A percentile compares a stretch with the other conserved stretches of the same genome.
These are phyloP conservation scores for Dinochytrium kinnereticum DNA, from an alignment of 371 early-diverging fungal genomes.

Conservation along the genomic window DNA sequence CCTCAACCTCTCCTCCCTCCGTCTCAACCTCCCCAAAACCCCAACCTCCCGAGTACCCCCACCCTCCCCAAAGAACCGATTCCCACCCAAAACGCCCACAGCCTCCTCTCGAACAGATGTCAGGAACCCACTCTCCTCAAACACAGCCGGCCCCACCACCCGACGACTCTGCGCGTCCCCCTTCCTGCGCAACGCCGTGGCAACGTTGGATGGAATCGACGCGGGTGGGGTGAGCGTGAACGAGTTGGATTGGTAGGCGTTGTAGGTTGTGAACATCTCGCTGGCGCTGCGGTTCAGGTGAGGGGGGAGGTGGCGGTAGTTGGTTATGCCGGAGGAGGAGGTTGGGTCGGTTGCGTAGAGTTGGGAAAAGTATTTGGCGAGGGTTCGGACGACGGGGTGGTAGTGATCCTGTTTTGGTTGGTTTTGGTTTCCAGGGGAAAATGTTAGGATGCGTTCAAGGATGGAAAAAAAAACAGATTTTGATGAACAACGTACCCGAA, in stretches of 20 bases:
- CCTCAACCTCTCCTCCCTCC: conserved; percentile 28
- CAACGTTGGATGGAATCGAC: conserved; percentile 19
- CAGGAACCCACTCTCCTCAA: conserved; percentile 25
- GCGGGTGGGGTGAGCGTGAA: conserved; percentile 25
- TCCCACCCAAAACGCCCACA: background rate
- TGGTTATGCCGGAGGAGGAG: conserved; percentile 3
- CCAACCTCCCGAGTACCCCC: background rate
- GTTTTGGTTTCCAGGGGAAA: too few relatives aligned
- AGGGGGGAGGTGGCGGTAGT: conserved; percentile 23
- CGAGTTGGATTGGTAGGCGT: conserved; percentile 2
- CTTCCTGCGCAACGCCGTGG: conserved; percentile 17
- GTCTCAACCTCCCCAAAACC: conserved; percentile 7
- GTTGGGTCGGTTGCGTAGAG: background rate
- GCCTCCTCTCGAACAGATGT: conserved; percentile 9
- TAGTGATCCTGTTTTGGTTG: conserved; percentile 66
- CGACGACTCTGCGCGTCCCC: background rate
- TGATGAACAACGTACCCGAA: conserved; percentile 61
- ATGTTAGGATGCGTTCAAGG: too few relatives aligned
- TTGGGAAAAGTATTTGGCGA: conserved; percentile 52
- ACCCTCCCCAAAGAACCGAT: background rate
- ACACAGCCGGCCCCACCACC: conserved; percentile 21
- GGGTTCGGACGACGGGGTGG: conserved; percentile 72
- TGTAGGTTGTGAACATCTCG: conserved; percentile 19
- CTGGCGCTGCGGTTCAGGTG: conserved; percentile 22
- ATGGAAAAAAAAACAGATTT: background rate